Conservation (phyloP, 805 yeast species). For the Alloascoidea africana region DNA sequence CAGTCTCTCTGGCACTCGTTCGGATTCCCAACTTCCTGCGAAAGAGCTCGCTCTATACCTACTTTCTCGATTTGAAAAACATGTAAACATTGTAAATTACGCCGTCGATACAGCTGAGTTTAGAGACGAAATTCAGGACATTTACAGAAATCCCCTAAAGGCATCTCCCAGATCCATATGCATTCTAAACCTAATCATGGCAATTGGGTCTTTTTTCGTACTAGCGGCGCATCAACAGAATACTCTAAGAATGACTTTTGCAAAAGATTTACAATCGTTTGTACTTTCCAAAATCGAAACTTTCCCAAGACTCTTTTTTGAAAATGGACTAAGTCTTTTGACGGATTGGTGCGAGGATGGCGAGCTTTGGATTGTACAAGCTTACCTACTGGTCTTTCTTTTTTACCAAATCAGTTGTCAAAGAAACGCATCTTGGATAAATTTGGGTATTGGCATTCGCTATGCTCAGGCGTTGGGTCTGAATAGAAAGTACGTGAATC, state of each 20-base stretch:
- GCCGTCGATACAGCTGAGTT: conserved; percentile 20
- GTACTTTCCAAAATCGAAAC: conserved; percentile 8
- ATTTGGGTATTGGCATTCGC: conserved; percentile 26
- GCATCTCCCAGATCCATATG: conserved; percentile 15
- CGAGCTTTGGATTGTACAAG: conserved; percentile 25
- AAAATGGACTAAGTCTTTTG: conserved; percentile 18
- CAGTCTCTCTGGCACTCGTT: conserved; percentile 7
- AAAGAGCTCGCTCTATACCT: conserved; percentile 15
- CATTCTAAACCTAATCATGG: conserved; percentile 21
- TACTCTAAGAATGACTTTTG: not conserved
- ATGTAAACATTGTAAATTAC: conserved; percentile 23
- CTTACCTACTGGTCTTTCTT: conserved; percentile 21
- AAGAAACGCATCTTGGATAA: conserved; percentile 26
- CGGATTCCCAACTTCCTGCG: conserved; percentile 16
- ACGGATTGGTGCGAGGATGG: conserved; percentile 19
- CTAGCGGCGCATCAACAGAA: conserved; percentile 10
- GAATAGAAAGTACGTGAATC: conserved; percentile 11
- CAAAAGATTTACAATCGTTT: conserved; percentile 12
- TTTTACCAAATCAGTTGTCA: conserved; percentile 22
- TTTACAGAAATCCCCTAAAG: conserved; percentile 17
- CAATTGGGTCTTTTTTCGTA: conserved; percentile 23
- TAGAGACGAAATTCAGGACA: conserved; percentile 11
- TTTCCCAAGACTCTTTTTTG: conserved; percentile 19
- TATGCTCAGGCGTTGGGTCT: conserved; percentile 29
- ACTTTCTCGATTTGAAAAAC: conserved; percentile 16